Base-by-base conservation (phyloP, 139 green algal genomes). In the Coelastrella sp. region DNA sequence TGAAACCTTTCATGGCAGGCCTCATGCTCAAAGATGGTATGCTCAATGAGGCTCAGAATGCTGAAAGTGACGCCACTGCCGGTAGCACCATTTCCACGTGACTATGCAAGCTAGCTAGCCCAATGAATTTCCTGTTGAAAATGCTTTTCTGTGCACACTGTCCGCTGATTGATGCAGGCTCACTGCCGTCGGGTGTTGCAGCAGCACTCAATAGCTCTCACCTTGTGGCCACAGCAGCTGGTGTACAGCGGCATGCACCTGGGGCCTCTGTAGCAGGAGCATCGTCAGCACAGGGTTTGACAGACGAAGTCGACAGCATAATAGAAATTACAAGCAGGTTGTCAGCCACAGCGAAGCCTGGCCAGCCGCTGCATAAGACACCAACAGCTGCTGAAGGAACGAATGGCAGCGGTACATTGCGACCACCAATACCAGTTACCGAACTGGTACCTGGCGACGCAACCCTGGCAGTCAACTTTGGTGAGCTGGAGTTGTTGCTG, bases 11-110 rank as follows among this genome's bases (percentile, higher is more conserved):
- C 76, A 86, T 93, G 86, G 89, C 90, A 50, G 76, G 89, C 37
- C 87, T 94, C 32, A 91, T 94, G 23, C 72, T 92, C 3, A 87
- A 84, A 1, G 88, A 92, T 38, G 85, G 91, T 94, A 53, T 68
- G 66, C 19, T 25, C 21, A n/a, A n/a, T 50, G 66, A 8, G 9
- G 13, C 9, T 34, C 17, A n/a, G 7, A n/a, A 15, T 71, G 30
- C 8, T 32, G 23, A 21, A 67, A 34, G 59, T 27, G 59, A 35
- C 25, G 19, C 27, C 23, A 35, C 27, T 67, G 59, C 59, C 11
- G 59, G 17, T 32, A 32, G 13, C 7, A 67, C 25, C 7, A 34
- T 67, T 67, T 6, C n/a, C 25, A 11, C 3, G 21, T 41, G 15
- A 57, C 15, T 57, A 57, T 3, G 45, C 45, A 57, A 23, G 45